phyloP scores from a whole-genome alignment of 2,329 filamentous ascomycete genomes.

The Sporothrix humicola region DNA sequence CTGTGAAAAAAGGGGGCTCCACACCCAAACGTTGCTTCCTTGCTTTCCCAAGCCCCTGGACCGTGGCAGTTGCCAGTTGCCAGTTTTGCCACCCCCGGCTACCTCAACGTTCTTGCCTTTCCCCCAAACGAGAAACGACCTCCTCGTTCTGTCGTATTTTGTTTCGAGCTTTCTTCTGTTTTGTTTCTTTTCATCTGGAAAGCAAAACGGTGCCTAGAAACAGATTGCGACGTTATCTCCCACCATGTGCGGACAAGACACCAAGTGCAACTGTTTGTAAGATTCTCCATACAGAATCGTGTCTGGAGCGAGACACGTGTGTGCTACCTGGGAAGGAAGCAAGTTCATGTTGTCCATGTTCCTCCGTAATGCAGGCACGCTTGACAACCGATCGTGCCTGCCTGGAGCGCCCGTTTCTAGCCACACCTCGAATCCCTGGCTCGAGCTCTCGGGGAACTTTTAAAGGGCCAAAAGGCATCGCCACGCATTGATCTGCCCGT shows the following conservation, averaged over 20 bases:
- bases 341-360: background rate
- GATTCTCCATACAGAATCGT: no score
- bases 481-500: constrained; percentile 18
- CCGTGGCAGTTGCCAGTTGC: background rate
- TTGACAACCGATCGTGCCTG: constrained; percentile 10
- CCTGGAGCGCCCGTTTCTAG: constrained; percentile 21
- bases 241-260: no score
- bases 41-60: constrained; percentile 20
- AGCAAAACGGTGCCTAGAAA: background rate
- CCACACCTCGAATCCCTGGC: background rate
- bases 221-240: constrained; percentile 9
- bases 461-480: constrained; percentile 5
- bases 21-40: constrained; percentile 27
- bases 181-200: background rate
- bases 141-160: background rate
- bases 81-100: background rate
- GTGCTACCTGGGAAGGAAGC: background rate
- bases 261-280: no score
- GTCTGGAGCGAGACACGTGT: background rate
- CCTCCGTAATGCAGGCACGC: background rate
- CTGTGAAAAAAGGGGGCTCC: constrained; percentile 25
- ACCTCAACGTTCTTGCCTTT: background rate
- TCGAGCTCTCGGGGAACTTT: background rate
- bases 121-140: background rate
- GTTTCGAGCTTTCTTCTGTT: background rate